Evolutionary conservation across 108 stramenopile genomes (phyloP).

Genomic region (Fragilariopsis cylindrus): DNA sequence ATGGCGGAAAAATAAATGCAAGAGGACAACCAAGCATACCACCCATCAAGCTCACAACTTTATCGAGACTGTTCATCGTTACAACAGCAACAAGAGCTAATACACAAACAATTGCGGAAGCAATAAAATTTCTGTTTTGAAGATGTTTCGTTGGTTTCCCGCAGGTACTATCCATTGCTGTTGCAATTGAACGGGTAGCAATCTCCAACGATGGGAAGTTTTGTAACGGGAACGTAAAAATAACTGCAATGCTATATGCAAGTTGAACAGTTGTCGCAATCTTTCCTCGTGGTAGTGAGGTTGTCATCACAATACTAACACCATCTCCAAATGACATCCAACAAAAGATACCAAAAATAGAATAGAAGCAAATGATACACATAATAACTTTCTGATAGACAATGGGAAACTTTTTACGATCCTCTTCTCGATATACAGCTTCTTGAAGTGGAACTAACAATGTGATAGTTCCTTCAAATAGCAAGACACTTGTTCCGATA

Average conservation of each 20-base stretch:
- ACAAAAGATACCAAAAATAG: constrained; percentile 56
- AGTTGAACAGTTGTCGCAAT: constrained; percentile 64
- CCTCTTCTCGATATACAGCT: constrained; percentile 50
- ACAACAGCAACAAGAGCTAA: constrained; percentile 48
- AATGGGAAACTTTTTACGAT: constrained; percentile 52
- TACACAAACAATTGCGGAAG: constrained; percentile 42
- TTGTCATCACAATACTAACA: constrained; percentile 65
- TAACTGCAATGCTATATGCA: constrained; percentile 67
- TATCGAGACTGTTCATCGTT: constrained; percentile 62
- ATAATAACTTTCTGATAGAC: constrained; percentile 55
- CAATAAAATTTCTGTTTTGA: constrained; percentile 42
- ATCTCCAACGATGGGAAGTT: constrained; percentile 77
- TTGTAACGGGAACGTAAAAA: constrained; percentile 79
- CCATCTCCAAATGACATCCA: constrained; percentile 67
- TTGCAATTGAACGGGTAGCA: constrained; percentile 35
- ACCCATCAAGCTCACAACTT: constrained; percentile 69
- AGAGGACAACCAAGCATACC: constrained; percentile 63
- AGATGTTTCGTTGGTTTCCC: constrained; percentile 12
- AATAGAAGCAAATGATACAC: constrained; percentile 64
- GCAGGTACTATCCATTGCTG: constrained; percentile 19
- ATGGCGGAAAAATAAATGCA: constrained; percentile 66
- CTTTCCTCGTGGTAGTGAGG: constrained; percentile 49
- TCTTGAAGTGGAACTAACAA: constrained; percentile 74
- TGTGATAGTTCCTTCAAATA: constrained; percentile 73
- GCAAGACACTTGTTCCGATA: constrained; percentile 12